A percentile compares a stretch with the other conserved stretches of the same genome.
phyloP scores from a whole-genome alignment of 768 basidiomycete genomes.

The Panaeolus cyanescens region DNA sequence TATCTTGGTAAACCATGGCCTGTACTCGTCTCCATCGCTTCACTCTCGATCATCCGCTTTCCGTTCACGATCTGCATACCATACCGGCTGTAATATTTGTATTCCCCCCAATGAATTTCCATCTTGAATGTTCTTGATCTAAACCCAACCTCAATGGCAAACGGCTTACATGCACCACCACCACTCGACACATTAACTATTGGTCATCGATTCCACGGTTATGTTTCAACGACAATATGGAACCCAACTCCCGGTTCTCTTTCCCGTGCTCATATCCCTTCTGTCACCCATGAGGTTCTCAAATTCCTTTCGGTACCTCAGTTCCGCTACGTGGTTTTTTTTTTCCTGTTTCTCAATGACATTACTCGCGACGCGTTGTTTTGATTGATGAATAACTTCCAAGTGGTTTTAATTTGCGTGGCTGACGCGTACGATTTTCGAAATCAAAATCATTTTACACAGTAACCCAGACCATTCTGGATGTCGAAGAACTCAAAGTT shows the following conservation, averaged over 20 bases:
- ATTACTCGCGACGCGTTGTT: neutral
- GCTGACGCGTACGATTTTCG: neutral
- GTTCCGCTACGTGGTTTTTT: too few relatives aligned
- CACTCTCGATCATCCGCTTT: too few relatives aligned
- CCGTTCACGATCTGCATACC: too few relatives aligned
- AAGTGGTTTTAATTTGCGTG: neutral
- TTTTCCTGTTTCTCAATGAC: neutral
- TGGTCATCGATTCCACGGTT: neutral
- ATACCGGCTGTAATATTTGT: neutral
- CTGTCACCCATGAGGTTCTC: neutral
- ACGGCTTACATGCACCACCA: neutral
- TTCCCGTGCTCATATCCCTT: neutral
- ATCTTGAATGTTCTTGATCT: neutral
- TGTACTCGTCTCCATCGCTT: too few relatives aligned
- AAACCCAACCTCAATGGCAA: neutral
- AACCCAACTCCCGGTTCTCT: neutral
- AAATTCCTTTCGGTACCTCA: neutral
- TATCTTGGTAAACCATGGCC: too few relatives aligned
- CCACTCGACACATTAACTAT: neutral
- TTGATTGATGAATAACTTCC: neutral
- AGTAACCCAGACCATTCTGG: too few relatives aligned
- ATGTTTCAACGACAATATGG: neutral
- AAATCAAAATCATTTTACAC: neutral
- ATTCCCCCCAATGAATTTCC: neutral
- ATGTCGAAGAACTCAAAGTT: too few relatives aligned